Percentiles rank a stretch among this genome's conserved stretches.
These are phyloP conservation scores for Hansenula lynferdii DNA, from an alignment of 1,139 yeast genomes.

Conservation along the genomic window DNA sequence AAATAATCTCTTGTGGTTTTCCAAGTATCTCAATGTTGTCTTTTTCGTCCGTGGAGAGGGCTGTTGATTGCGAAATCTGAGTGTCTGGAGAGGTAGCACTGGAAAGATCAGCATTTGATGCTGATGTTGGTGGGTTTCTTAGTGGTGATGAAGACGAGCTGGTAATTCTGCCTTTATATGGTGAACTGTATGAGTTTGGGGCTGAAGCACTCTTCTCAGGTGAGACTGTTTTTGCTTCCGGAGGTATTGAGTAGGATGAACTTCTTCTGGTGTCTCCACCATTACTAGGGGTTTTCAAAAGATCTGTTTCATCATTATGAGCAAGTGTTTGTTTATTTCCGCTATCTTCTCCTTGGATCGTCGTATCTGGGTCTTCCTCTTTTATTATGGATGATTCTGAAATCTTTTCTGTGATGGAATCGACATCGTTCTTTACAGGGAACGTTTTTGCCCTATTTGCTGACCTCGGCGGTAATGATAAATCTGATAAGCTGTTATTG, in stretches of 20 bases:
- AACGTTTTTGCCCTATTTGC: slow-evolving; percentile 11
- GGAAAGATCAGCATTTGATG: not conserved
- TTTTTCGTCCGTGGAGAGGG: not conserved
- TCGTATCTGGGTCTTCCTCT: too few species aligned
- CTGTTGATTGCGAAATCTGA: not conserved
- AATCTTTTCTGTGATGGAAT: too few species aligned
- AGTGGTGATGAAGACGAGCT: slow-evolving; percentile 1
- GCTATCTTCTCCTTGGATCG: not conserved
- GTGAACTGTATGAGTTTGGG: not conserved
- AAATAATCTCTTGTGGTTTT: too few species aligned
- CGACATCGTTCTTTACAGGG: not conserved
- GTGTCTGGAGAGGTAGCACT: not conserved
- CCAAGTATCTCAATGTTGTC: too few species aligned
- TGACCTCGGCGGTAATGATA: slow-evolving; percentile 18
- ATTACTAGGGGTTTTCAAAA: not conserved
- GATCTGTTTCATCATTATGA: not conserved
- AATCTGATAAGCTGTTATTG: not conserved
- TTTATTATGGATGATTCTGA: too few species aligned
- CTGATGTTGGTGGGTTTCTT: not conserved
- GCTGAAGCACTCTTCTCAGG: not conserved
- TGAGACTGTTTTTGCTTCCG: not conserved
- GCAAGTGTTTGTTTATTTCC: not conserved
- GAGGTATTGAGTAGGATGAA: slow-evolving; percentile 2
- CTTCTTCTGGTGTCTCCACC: slow-evolving; percentile 1
- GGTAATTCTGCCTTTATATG: slow-evolving; percentile 2